phyloP scores from a whole-genome alignment of 2,329 filamentous ascomycete species.

The Ascochyta fabae region DNA sequence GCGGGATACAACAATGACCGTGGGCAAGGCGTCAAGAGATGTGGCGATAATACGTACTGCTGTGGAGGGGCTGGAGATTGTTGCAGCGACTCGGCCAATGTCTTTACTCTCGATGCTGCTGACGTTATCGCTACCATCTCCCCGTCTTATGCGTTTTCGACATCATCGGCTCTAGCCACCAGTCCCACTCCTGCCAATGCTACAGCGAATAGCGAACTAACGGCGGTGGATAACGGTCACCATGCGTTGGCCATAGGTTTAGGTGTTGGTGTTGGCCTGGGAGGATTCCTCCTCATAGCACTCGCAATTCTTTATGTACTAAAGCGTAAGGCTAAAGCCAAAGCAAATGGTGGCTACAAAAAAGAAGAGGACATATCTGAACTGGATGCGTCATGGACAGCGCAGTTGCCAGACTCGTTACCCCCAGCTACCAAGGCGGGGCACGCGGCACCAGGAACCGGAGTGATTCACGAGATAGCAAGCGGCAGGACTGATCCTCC shows the following conservation, averaged over 20 bases:
- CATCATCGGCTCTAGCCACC: slow-evolving; percentile 13
- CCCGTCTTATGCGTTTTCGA: background rate
- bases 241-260: slow-evolving; percentile 24
- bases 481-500: background rate
- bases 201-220: background rate
- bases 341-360: background rate
- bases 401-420: slow-evolving; percentile 2
- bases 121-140: slow-evolving; percentile 26
- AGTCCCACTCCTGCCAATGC: slow-evolving; percentile 4
- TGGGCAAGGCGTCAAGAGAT: slow-evolving; percentile 26
- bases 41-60: slow-evolving; percentile 27
- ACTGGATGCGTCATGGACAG: slow-evolving; percentile 2
- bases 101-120: slow-evolving; percentile 23
- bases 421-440: slow-evolving; percentile 1
- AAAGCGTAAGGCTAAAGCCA: background rate
- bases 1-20: slow-evolving; percentile 16
- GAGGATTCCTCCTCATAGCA: slow-evolving; percentile 18
- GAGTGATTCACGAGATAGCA: slow-evolving; percentile 8
- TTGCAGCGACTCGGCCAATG: slow-evolving; percentile 21
- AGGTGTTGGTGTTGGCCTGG: slow-evolving; percentile 27
- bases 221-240: background rate
- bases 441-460: background rate
- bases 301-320: slow-evolving; percentile 11
- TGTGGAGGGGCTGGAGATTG: slow-evolving; percentile 27
- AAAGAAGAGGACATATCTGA: slow-evolving; percentile 5